phyloP scores from a whole-genome alignment of 1,284 basidiomycete species.

The Flammula alnicola region DNA sequence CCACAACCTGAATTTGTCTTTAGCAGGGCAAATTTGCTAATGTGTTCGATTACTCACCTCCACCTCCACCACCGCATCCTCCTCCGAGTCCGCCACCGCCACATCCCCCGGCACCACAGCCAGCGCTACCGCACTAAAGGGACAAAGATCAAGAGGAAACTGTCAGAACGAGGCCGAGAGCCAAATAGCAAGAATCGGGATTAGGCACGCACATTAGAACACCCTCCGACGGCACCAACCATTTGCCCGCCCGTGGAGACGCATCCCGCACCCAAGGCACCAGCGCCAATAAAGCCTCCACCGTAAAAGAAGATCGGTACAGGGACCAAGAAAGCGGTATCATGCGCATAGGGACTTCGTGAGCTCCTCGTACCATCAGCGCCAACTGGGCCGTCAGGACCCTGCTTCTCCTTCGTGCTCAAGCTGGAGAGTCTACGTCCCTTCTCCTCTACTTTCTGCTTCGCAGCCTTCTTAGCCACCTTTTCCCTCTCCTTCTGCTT shows the following conservation, averaged over 20 bases:
- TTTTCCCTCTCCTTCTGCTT: conserved; percentile 20
- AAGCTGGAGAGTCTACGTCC: background rate
- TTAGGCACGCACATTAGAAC: conserved; percentile 22
- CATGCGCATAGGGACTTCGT: conserved; percentile 20
- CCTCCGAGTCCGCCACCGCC: conserved; percentile 6
- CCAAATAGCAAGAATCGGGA: too few relatives aligned
- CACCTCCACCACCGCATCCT: conserved; percentile 13
- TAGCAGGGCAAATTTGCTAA: too few relatives aligned
- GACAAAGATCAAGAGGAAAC: background rate
- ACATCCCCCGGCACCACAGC: conserved; percentile 11
- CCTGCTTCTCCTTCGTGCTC: too few relatives aligned
- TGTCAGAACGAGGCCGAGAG: background rate
- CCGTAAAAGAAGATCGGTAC: conserved; percentile 33
- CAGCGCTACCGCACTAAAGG: conserved; percentile 6
- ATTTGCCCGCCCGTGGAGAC: conserved; percentile 18
- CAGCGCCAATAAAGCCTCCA: conserved; percentile 19
- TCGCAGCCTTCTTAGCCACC: conserved; percentile 12
- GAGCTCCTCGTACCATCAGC: background rate
- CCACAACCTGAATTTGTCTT: background rate
- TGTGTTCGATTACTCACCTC: too few relatives aligned
- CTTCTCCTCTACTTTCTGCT: background rate
- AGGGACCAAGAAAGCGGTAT: conserved; percentile 40
- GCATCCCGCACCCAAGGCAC: conserved; percentile 24
- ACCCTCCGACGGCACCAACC: conserved; percentile 15
- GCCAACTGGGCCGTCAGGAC: too few relatives aligned